Percentiles rank a stretch among this genome's conserved stretches.
These are phyloP conservation scores for Kodamaea ohmeri DNA, from an alignment of 1,139 yeast genomes.

Conservation along the genomic window DNA sequence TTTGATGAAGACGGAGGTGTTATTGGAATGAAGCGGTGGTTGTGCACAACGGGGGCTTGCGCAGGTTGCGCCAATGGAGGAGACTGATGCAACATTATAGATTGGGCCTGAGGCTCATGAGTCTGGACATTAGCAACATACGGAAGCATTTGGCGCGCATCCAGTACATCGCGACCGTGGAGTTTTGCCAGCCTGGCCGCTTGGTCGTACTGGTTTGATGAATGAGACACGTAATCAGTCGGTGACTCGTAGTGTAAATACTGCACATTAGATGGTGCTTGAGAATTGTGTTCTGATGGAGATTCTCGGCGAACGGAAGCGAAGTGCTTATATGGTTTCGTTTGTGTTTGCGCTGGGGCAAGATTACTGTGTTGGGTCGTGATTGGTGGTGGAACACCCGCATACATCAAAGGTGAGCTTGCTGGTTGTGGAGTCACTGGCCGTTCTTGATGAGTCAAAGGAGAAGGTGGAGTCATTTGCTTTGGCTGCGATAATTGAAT, in stretches of 20 bases:
- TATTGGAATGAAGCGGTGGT: slow-evolving; percentile 40
- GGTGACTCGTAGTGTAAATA: not conserved
- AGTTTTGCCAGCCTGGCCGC: not conserved
- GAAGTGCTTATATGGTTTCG: not conserved
- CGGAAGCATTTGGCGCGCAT: slow-evolving; percentile 1
- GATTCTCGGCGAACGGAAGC: not conserved
- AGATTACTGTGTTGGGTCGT: slow-evolving; percentile 7
- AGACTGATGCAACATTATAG: not conserved
- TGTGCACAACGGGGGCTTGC: slow-evolving; percentile 10
- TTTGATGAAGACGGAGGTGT: slow-evolving; percentile 42
- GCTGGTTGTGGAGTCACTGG: slow-evolving; percentile 11
- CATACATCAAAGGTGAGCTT: slow-evolving; percentile 11
- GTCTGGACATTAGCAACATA: slow-evolving; percentile 5
- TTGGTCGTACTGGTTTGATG: slow-evolving; percentile 1
- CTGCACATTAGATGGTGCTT: not conserved
- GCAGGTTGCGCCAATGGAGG: slow-evolving; percentile 3
- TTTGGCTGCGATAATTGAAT: slow-evolving; percentile 35
- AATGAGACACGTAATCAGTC: not conserved
- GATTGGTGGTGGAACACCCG: slow-evolving; percentile 13
- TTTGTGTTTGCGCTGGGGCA: slow-evolving; percentile 3
- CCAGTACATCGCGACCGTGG: not conserved
- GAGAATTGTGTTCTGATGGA: not conserved
- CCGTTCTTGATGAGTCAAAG: slow-evolving; percentile 10
- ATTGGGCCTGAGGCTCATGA: slow-evolving; percentile 5
- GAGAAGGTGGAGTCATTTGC: slow-evolving; percentile 12